These are phyloP conservation scores for Termitomyces sp. DNA, from an alignment of 768 basidiomycete species.

Conservation along the genomic window DNA sequence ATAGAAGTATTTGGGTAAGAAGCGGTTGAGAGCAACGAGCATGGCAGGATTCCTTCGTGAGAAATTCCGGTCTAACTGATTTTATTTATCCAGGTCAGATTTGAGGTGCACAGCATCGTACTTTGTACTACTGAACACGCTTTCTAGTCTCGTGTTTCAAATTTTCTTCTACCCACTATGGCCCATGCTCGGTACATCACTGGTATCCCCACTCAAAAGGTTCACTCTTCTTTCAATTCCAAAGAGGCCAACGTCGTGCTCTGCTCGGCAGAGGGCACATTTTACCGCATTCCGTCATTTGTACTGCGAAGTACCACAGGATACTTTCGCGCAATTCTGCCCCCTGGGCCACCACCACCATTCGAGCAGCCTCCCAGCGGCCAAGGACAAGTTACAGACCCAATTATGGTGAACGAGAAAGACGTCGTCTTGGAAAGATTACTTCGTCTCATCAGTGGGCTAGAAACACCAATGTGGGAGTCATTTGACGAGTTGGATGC, in stretches of 20 bases:
- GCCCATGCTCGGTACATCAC: not conserved
- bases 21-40: not conserved
- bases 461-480: constrained; percentile 36
- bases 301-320: not conserved
- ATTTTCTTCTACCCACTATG: not conserved
- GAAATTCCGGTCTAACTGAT: not conserved
- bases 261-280: not conserved
- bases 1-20: not conserved
- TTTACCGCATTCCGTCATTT: not conserved
- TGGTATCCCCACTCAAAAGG: no score
- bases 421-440: not conserved
- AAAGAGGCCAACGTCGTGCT: constrained; percentile 1
- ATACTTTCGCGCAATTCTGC: not conserved
- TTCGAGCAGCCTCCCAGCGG: not conserved
- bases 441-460: constrained; percentile 6
- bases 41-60: not conserved
- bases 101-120: not conserved
- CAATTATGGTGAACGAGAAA: not conserved
- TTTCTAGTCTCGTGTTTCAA: not conserved
- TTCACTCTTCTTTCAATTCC: not conserved
- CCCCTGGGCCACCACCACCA: not conserved
- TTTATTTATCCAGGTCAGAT: not conserved
- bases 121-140: not conserved
- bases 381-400: not conserved
- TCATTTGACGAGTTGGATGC: constrained; percentile 38